Percentiles rank a stretch among this genome's conserved stretches.
These are phyloP conservation scores for Hordeum marinum DNA, from an alignment of 176 grass and related monocot species.

Conservation along the genomic window DNA sequence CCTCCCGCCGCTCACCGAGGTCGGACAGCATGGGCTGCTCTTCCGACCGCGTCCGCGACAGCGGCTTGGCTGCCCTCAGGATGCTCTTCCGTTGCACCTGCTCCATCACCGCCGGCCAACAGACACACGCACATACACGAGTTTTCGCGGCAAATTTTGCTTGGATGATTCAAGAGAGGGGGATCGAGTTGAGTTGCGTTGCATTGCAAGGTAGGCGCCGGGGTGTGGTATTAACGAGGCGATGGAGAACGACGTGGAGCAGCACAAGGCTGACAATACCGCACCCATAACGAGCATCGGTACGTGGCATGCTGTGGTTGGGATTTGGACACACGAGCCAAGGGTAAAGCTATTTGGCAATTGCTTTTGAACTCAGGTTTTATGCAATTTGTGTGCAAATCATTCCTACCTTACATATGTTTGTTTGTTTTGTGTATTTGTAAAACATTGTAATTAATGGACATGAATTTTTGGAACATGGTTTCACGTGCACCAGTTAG, in stretches of 20 bases:
- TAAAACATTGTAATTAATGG: no score
- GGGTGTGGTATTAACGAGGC: not conserved
- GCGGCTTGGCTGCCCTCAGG: slow-evolving; percentile 11
- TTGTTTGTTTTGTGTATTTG: no score
- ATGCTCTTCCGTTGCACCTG: slow-evolving; percentile 21
- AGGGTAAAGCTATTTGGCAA: no score
- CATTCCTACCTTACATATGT: no score
- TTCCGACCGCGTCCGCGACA: slow-evolving; percentile 9
- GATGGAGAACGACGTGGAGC: slow-evolving; percentile 35
- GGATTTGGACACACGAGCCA: no score
- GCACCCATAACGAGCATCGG: not conserved
- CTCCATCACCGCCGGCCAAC: slow-evolving; percentile 18
- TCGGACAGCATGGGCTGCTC: slow-evolving; percentile 16
- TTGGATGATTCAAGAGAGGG: not conserved
- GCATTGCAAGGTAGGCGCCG: not conserved
- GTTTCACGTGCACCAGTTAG: no score
- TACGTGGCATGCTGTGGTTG: not conserved
- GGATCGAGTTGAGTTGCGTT: not conserved
- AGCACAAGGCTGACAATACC: not conserved
- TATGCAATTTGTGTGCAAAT: no score
- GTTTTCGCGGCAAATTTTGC: not conserved
- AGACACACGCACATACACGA: not conserved
- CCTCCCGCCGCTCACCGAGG: slow-evolving; percentile 25
- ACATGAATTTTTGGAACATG: no score
- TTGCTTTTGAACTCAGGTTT: no score